A percentile compares a stretch with the other conserved stretches of the same genome.
Conservation (phyloP, 2,329 filamentous ascomycete genomes). For the Penicillium sp. region DNA sequence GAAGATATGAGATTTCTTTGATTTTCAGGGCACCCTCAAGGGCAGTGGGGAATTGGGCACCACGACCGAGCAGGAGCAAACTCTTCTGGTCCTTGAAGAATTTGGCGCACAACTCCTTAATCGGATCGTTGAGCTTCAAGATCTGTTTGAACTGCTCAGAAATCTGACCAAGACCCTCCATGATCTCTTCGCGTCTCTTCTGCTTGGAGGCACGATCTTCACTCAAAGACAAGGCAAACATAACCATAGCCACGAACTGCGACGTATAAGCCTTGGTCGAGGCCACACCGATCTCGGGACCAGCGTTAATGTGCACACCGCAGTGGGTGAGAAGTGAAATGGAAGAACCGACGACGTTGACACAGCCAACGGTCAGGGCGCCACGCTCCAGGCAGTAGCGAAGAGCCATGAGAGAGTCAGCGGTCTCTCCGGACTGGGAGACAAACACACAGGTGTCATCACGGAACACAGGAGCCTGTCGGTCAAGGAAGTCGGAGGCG, state of each 20-base stretch:
- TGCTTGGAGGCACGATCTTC: constrained; percentile 96
- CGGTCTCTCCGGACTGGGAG: constrained; percentile 97
- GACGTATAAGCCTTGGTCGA: constrained; percentile 99
- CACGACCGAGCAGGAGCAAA: constrained; percentile 85
- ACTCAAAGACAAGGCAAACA: constrained; percentile 94
- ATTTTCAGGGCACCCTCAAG: constrained; percentile 97
- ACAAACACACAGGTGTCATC: constrained; percentile 99
- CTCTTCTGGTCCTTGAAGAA: constrained; percentile 98
- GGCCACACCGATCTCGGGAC: constrained; percentile 96
- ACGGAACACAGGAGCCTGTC: constrained; percentile 95
- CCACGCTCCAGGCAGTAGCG: constrained; percentile 97
- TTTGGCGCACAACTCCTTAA: constrained; percentile 90
- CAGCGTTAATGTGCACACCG: constrained; percentile 99
- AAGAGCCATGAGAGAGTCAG: constrained; percentile 93
- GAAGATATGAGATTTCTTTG: constrained; percentile 99
- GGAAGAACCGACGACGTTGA: constrained; percentile 97
- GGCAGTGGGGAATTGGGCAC: constrained; percentile 90
- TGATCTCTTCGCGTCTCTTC: constrained; percentile 88
- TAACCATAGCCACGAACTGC: constrained; percentile 99
- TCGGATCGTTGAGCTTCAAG: constrained; percentile 82
- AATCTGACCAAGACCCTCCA: constrained; percentile 83
- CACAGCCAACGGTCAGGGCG: constrained; percentile 93
- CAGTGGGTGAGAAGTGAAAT: constrained; percentile 99
- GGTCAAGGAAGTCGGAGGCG: constrained; percentile 95
- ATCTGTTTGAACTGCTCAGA: constrained; percentile 90